Evolutionary conservation across 2,329 filamentous ascomycete species (phyloP).

Genomic region (Exophiala sp.): DNA sequence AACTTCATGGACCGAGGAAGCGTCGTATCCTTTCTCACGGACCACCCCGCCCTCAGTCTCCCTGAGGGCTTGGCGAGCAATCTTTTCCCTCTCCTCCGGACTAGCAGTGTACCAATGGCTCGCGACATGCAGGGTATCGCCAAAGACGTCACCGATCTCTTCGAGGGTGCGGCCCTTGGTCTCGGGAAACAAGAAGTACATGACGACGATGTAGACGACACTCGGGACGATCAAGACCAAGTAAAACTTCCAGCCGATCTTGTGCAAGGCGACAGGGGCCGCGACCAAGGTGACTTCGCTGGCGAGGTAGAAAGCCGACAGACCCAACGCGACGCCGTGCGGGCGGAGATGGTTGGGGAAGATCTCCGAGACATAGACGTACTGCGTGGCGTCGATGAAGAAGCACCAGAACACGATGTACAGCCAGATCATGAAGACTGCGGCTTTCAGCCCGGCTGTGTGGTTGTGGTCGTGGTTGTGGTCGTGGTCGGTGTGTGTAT

Average conservation of each 20-base stretch:
- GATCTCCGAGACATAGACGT: slow-evolving; percentile 23
- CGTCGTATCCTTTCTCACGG: slow-evolving; percentile 10
- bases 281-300: slow-evolving; percentile 23
- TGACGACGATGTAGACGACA: slow-evolving; percentile 29
- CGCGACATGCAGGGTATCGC: slow-evolving; percentile 30
- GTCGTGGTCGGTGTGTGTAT: too few relatives aligned
- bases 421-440: slow-evolving; percentile 40
- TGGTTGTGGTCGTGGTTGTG: too few relatives aligned
- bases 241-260: slow-evolving; percentile 35
- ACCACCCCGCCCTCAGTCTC: slow-evolving; percentile 18
- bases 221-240: slow-evolving; percentile 28
- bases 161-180: slow-evolving; percentile 33
- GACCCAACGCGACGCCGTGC: slow-evolving; percentile 21
- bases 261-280: slow-evolving; percentile 32
- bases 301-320: slow-evolving; percentile 21
- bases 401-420: slow-evolving; percentile 40
- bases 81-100: slow-evolving; percentile 29
- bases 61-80: slow-evolving; percentile 12
- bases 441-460: slow-evolving; percentile 34
- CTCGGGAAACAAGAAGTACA: slow-evolving; percentile 33
- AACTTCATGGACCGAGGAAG: background rate
- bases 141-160: slow-evolving; percentile 32
- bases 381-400: slow-evolving; percentile 34
- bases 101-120: slow-evolving; percentile 28
- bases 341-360: slow-evolving; percentile 25